Evolutionary conservation across 2,329 filamentous ascomycete species (phyloP).

Genomic region (Passalora sequoiae): DNA sequence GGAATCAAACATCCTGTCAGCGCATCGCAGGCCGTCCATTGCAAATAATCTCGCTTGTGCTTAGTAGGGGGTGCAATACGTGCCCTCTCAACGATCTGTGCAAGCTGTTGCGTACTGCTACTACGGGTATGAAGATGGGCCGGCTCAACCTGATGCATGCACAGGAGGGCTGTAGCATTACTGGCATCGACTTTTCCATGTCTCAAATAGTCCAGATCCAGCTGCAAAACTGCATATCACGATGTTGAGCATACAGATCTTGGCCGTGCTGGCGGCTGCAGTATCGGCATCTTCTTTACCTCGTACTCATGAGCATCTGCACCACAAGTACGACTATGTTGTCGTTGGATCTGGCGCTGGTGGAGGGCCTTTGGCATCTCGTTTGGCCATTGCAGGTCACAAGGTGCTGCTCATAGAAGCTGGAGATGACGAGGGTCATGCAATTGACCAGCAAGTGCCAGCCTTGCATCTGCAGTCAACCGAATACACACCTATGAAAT

Average conservation of each 20-base stretch:
- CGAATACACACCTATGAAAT: constrained; percentile 53
- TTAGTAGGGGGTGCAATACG: background rate
- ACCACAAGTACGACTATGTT: constrained; percentile 53
- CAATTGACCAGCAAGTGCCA: constrained; percentile 51
- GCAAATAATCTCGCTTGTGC: constrained; percentile 2
- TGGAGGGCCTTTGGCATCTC: constrained; percentile 54
- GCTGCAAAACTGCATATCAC: no score
- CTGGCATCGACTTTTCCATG: no score
- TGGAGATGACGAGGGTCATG: constrained; percentile 52
- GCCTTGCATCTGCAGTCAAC: constrained; percentile 51
- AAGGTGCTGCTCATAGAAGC: constrained; percentile 59
- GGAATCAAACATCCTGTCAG: no score
- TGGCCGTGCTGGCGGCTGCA: no score
- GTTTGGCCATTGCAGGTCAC: constrained; percentile 56
- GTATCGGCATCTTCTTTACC: no score
- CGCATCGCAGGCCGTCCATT: background rate
- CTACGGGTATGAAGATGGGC: background rate
- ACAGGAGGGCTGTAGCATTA: no score
- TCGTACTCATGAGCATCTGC: background rate
- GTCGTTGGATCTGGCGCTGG: constrained; percentile 58
- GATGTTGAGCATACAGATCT: no score
- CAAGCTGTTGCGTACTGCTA: background rate
- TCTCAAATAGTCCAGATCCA: no score
- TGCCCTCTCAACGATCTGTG: background rate
- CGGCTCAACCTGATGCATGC: no score